Conservation (phyloP, 2,329 filamentous ascomycete genomes). For the Lasiodiplodia theobromae region DNA sequence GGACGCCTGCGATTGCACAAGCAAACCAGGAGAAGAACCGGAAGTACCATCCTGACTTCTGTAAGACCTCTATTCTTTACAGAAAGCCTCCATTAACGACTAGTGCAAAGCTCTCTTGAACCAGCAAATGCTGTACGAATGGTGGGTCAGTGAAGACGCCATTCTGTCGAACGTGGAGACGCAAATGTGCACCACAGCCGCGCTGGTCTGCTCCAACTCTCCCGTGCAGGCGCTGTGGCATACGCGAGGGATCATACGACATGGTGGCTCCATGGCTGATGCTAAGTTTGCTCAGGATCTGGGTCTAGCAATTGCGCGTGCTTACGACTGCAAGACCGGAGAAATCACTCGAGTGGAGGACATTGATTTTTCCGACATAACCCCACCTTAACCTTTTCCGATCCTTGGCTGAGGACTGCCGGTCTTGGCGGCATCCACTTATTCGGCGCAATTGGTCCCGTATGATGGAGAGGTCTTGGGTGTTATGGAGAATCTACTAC, state of each 20-base stretch:
- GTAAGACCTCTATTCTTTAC: not conserved
- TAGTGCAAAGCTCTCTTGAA: not conserved
- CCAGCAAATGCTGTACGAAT: constrained; percentile 4
- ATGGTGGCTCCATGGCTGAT: not conserved
- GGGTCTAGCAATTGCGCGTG: not conserved
- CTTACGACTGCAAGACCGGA: constrained; percentile 7
- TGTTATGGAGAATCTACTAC: not conserved
- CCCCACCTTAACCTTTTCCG: not conserved
- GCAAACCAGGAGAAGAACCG: not conserved
- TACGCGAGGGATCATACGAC: not conserved
- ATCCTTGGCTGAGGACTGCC: not conserved
- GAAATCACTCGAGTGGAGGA: constrained; percentile 5
- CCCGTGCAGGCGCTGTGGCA: constrained; percentile 3
- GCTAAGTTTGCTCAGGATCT: constrained; percentile 1
- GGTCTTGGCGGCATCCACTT: constrained; percentile 7
- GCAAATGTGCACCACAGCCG: constrained; percentile 8
- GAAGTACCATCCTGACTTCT: constrained; percentile 11
- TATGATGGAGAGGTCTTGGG: not conserved
- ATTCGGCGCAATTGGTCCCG: constrained; percentile 14
- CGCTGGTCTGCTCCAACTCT: constrained; percentile 3
- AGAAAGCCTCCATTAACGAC: not conserved
- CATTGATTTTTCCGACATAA: constrained; percentile 11
- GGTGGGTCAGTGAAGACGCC: constrained; percentile 12
- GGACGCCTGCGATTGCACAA: not conserved
- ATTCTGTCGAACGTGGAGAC: constrained; percentile 7